Base-by-base conservation (phyloP, 148 eudicot species). In the Spergularia bocconei region DNA sequence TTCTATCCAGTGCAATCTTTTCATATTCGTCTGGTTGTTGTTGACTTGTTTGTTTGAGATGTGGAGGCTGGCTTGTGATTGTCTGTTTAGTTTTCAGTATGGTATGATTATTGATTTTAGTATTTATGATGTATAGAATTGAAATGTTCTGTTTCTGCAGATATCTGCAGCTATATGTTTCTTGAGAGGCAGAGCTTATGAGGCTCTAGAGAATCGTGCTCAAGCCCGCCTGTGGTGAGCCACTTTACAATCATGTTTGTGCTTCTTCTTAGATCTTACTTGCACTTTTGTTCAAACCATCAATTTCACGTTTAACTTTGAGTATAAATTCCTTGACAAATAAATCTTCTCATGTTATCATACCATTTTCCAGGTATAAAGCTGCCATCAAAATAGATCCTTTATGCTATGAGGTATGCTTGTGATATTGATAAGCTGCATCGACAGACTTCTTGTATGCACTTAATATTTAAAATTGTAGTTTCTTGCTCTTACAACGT, bases 331-430 rank as follows among this genome's bases (percentile, higher is more conserved):
- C 2, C 21, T 72, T 60, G 51, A 15, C 1, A 20, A 54, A 25
- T 63, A 20, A 61, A 72, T 16, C 54, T 38, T 17, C 13, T 5
- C 63, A 20, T 59, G 7, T 33, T 16, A n/a, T 57, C 38, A 23
- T 57, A 51, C 20, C 36, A 29, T 19, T 71, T 78, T 83, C 59
- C 75, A 94, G 98, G 98, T 94, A 90, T 82, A 87, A 86, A 87
- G 97, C 96, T 84, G 98, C 98, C 76, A 83, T 94, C 76, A 90
- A 85, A 82, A 96, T 90, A 74, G 98, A 94, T 82, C 96, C 98
- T 82, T 79, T 94, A 63, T 94, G 98, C 76, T 94, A 94, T 75
- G 98, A 94, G 98, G 98, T 94, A 84, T 51, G 85, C 41, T 21
- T 60, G 53, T 66, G 44, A 76, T 75, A 19, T 14, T 71, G 33